phyloP scores from a whole-genome alignment of 2,329 filamentous ascomycete species.

The Sclerotinia spermophila region DNA sequence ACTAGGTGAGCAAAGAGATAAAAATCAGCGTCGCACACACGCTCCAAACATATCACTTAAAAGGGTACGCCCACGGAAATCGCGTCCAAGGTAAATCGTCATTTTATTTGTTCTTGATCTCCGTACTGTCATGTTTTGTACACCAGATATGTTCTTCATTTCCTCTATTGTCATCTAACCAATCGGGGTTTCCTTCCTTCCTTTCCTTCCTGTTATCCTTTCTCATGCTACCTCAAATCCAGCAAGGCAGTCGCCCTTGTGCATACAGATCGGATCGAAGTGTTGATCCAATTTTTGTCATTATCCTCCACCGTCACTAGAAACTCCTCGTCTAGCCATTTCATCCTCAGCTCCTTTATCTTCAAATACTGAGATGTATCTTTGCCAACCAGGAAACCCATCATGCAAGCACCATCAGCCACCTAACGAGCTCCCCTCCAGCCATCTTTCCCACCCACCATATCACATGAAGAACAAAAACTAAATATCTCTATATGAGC shows the following conservation, averaged over 20 bases:
- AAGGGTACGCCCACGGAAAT: too few relatives aligned
- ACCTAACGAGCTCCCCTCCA: not conserved
- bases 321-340: not conserved
- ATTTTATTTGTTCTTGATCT: not conserved
- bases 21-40: not conserved
- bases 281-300: not conserved
- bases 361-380: not conserved
- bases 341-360: not conserved
- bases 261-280: not conserved
- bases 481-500: not conserved
- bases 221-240: slow-evolving; percentile 2
- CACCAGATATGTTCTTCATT: not conserved
- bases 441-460: not conserved
- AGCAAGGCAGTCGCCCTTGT: not conserved
- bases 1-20: not conserved
- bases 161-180: not conserved
- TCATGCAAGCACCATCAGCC: not conserved
- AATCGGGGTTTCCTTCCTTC: not conserved
- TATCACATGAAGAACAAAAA: slow-evolving; percentile 12
- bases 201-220: not conserved
- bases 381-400: not conserved
- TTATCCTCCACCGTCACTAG: not conserved
- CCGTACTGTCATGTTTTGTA: not conserved
- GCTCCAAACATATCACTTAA: not conserved
- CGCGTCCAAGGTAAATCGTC: not conserved